Base-by-base conservation (phyloP, 352 stramenopile species). In the Globisporangium splendens region DNA sequence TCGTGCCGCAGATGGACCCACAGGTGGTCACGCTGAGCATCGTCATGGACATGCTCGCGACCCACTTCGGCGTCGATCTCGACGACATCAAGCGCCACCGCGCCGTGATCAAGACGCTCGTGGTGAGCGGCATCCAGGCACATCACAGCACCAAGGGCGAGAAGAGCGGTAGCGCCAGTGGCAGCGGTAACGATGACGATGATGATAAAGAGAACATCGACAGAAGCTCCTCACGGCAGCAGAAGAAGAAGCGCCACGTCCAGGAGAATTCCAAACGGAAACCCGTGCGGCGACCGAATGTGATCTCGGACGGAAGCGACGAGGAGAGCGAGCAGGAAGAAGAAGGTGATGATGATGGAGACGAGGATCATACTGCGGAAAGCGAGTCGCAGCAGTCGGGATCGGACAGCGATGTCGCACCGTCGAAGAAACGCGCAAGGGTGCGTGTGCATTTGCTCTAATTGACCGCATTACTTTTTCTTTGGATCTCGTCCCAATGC, bases 1-100 rank as follows among this genome's bases (percentile, higher is more conserved):
- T 90, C 17, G 70, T 93, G 1, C 83, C 85, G 33, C 60, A 56
- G 10, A 75, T 95, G 69, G 70, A 92, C 50, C 68, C 69, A 15
- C 46, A 65, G 24, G 72, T 67, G 18, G 76, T 77, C 47, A 90
- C 72, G 17, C 47, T 92, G 10, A 65, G 70, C 13, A 56, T 67
- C 22, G 59, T 95, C 31, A 70, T 79, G 60, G 55, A 78, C 50
- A 75, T 75, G 44, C 57, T 95, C 31, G 78, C 79, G 17, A 42
- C 50, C 21, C 74, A 70, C 43, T 74, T 93, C 11, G 63, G 61
- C 12, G 79, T 89, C 39, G 60, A 72, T 18, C 65, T 50, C 12
- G 20, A 49, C 21, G 44, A 39, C 21, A 62, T 62, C 11, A 48
- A 31, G 11, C 24, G 31, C 39, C 56, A 56, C 22, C 43, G 46